These are phyloP conservation scores for Salix koriyanagi DNA, from an alignment of 345 rosid genomes.

Conservation along the genomic window DNA sequence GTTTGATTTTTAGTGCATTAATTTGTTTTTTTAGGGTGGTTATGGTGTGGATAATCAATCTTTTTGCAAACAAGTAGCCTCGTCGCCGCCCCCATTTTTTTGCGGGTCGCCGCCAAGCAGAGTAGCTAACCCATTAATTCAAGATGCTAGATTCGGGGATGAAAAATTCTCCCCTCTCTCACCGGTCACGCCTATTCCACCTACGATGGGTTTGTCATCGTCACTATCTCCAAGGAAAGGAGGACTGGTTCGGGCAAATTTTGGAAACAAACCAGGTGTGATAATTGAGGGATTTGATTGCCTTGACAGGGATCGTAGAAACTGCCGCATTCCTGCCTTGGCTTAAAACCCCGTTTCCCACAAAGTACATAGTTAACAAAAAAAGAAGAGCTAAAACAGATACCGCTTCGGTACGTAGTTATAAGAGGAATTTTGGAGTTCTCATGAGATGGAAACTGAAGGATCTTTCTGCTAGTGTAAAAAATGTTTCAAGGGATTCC, in stretches of 20 bases:
- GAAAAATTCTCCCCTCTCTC: conserved; percentile 46
- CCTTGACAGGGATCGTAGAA: conserved; percentile 73
- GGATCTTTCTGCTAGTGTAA: conserved; percentile 35
- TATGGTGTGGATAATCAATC: conserved; percentile 50
- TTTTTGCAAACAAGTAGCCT: conserved; percentile 43
- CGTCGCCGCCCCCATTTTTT: conserved; percentile 81
- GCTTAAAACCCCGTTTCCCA: conserved; percentile 42
- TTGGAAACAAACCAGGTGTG: conserved; percentile 78
- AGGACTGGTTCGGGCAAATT: conserved; percentile 63
- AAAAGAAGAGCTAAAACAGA: background rate
- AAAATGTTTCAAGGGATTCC: conserved; percentile 31
- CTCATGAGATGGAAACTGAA: conserved; percentile 1
- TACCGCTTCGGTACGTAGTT: conserved; percentile 3
- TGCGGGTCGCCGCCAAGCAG: conserved; percentile 97
- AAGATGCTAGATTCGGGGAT: conserved; percentile 68
- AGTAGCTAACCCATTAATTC: conserved; percentile 97
- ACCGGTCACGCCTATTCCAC: conserved; percentile 27
- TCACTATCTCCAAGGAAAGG: conserved; percentile 56
- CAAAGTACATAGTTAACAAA: conserved; percentile 24
- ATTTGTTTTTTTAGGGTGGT: conserved; percentile 41
- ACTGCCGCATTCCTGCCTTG: conserved; percentile 72
- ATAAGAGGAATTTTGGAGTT: conserved; percentile 29
- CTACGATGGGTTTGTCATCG: conserved; percentile 37
- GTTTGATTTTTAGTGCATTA: background rate
- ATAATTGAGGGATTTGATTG: conserved; percentile 92